Conservation (phyloP, 2,329 filamentous ascomycete genomes). For the Bipolaris bicolor region DNA sequence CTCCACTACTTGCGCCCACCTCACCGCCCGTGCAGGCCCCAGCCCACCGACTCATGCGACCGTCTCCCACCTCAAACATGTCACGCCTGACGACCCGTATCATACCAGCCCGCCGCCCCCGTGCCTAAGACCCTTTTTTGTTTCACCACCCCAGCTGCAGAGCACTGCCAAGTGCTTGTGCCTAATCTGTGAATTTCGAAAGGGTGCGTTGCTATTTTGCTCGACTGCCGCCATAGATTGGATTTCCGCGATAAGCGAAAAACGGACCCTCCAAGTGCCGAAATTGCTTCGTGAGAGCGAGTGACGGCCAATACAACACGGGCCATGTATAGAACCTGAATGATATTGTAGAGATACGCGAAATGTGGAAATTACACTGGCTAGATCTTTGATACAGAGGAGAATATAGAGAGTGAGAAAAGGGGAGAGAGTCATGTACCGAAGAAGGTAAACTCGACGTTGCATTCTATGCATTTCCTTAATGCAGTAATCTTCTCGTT, state of each 20-base stretch:
- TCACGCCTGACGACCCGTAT: constrained; percentile 4
- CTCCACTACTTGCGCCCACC: neutral
- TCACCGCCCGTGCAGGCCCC: neutral
- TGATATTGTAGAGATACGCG: no score
- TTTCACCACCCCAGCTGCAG: neutral
- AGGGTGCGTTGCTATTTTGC: no score
- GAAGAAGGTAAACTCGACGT: no score
- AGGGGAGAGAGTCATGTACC: no score
- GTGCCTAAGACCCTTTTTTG: neutral
- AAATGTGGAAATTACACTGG: neutral
- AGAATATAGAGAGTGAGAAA: neutral
- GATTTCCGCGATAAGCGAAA: neutral
- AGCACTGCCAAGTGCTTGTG: no score
- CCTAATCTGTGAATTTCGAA: no score
- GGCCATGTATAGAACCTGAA: neutral
- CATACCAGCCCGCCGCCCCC: neutral
- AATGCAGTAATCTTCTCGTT: no score
- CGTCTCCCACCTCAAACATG: constrained; percentile 6
- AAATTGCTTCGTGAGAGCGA: neutral
- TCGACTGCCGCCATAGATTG: no score
- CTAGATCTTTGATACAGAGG: neutral
- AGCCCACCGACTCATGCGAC: neutral
- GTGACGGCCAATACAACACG: neutral
- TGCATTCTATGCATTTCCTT: no score
- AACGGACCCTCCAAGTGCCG: neutral